Percentiles rank a stretch among this genome's conserved stretches.
phyloP scores from a whole-genome alignment of 108 stramenopile species.

The Chaetoceros muelleri region DNA sequence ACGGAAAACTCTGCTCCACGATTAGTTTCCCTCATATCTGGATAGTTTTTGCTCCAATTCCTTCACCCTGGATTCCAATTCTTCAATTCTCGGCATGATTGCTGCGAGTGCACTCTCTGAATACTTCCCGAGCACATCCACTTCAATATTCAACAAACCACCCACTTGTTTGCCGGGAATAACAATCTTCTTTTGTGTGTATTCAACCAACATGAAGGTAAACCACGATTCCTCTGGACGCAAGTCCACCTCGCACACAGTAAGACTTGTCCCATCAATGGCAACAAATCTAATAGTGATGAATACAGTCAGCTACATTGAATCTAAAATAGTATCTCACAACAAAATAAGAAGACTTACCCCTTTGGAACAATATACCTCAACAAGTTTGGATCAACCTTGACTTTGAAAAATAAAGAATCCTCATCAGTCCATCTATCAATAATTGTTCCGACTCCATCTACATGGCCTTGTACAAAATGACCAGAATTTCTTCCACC shows the following conservation, averaged over 20 bases:
- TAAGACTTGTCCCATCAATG: slow-evolving; percentile 93
- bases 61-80: slow-evolving; percentile 61
- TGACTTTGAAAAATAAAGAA: slow-evolving; percentile 81
- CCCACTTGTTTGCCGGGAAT: slow-evolving; percentile 69
- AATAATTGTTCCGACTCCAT: slow-evolving; percentile 76
- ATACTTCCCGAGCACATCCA: slow-evolving; percentile 96
- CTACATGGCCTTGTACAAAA: slow-evolving; percentile 97
- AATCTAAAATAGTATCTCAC: too few species aligned
- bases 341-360: background rate
- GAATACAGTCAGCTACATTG: too few species aligned
- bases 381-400: slow-evolving; percentile 51
- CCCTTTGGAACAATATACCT: slow-evolving; percentile 93
- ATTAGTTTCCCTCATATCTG: slow-evolving; percentile 15
- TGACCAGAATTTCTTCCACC: slow-evolving; percentile 94
- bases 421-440: slow-evolving; percentile 79
- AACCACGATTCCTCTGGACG: slow-evolving; percentile 64
- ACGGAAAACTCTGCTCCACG: background rate
- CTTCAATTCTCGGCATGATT: slow-evolving; percentile 70
- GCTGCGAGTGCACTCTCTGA: slow-evolving; percentile 65
- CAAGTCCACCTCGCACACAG: slow-evolving; percentile 84
- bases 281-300: slow-evolving; percentile 91
- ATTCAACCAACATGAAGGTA: slow-evolving; percentile 97
- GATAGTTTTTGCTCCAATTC: slow-evolving; percentile 41
- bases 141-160: slow-evolving; percentile 84
- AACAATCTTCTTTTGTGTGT: slow-evolving; percentile 93